These are phyloP conservation scores for Limonium bicolor DNA, from an alignment of 148 eudicot genomes.

Conservation along the genomic window DNA sequence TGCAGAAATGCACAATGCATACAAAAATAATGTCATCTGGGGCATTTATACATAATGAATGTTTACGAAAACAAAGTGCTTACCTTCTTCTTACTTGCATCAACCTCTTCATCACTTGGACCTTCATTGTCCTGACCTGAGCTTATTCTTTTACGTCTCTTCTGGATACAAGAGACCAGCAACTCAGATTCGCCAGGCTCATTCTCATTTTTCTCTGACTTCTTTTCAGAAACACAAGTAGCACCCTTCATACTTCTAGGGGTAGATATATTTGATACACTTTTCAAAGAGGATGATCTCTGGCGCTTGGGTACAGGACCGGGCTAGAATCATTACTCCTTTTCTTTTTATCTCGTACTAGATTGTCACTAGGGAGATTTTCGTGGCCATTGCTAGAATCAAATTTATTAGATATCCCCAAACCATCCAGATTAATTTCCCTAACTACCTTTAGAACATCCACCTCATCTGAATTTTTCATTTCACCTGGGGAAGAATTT, in stretches of 20 bases:
- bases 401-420: conserved; percentile 33
- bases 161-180: conserved; percentile 25
- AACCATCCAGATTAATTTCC: conserved; percentile 58
- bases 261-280: conserved; percentile 16
- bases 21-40: neutral
- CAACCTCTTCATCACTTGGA: conserved; percentile 16
- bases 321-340: conserved; percentile 22
- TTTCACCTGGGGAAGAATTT: conserved; percentile 21
- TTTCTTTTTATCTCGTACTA: conserved; percentile 32
- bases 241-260: conserved; percentile 15
- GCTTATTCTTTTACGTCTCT: conserved; percentile 26
- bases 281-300: conserved; percentile 41
- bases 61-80: conserved; percentile 8
- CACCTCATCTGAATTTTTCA: conserved; percentile 30
- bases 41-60: neutral
- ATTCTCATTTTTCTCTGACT: conserved; percentile 17
- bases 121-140: conserved; percentile 20
- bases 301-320: conserved; percentile 62
- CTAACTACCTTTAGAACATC: conserved; percentile 65
- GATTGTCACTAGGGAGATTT: conserved; percentile 14
- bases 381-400: conserved; percentile 63
- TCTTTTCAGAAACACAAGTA: conserved; percentile 21
- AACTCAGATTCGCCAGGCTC: conserved; percentile 28
- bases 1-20: conserved; percentile 8
- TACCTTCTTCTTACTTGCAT: conserved; percentile 29